Evolutionary conservation across 805 yeast species (phyloP), one percentile per base, ranked within the genome.

Genomic region (Suhomyces sp.): DNA sequence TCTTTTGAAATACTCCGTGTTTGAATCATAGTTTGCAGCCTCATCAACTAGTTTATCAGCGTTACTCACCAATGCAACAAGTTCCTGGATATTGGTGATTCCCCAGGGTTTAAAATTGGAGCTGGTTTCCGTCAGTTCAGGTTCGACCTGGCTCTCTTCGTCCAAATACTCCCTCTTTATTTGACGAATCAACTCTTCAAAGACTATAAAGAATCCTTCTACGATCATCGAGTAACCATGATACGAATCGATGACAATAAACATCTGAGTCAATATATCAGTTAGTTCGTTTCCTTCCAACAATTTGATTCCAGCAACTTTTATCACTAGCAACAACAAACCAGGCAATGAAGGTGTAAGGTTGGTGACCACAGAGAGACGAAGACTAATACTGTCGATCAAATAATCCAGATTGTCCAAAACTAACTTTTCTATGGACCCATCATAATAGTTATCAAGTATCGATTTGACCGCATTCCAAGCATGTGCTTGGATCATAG

Each of bases 221-320:
- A 89, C 85, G 15, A 94, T 71, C 13, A 77, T 73, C 1, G 84
- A 72, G 66, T 93, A 93, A 0, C 93, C 96, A 69, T 92, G 97
- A 62, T 87, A 93, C 50, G 84, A 76, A 69, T 93, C 98, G 48
- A 93, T 74, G 35, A 92, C 71, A 17, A 85, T 82, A 66, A 93
- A 90, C 56, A 90, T 78, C 3, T 91, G 83, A 47, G 84, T 80
- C 17, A 93, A 72, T 0, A 93, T 76, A 66, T 93, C 98, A 48
- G 77, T 81, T 49, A 93, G 75, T 54, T 84, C 89, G 53, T 73
- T 73, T 8, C 64, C 57, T 31, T 78, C 76, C 12, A 90, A 71
- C 23, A 90, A 72, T 29, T 80, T 73, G 8, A 79, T 72, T 0
- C 97, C 97, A 0, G 92, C 85, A 24, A 91, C 74, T 57, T 79